phyloP scores from a whole-genome alignment of 306 rosid species.

The Inga leiocalycina region DNA sequence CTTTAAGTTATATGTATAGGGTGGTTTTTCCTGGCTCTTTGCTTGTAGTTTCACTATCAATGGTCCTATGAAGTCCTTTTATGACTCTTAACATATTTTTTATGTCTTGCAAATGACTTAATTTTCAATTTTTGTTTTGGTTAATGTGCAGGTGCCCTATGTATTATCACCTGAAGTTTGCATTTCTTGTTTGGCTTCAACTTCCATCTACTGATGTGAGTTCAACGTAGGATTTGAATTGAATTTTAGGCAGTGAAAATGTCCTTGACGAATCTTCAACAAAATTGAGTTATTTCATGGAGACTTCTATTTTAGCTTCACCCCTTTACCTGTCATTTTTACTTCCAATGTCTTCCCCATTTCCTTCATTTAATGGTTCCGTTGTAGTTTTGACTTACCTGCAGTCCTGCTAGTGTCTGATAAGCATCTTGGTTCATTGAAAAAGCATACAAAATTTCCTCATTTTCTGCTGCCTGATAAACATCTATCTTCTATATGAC shows the following conservation, averaged over 20 bases:
- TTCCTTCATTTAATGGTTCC: neutral
- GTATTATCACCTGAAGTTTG: slow-evolving; percentile 90
- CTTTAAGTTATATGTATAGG: slow-evolving; percentile 23
- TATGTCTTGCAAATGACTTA: neutral
- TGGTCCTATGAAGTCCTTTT: neutral
- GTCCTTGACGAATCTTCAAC: slow-evolving; percentile 17
- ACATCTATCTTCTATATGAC: neutral
- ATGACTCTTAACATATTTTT: neutral
- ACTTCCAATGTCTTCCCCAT: neutral
- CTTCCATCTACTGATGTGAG: slow-evolving; percentile 83
- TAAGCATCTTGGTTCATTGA: neutral
- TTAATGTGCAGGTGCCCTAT: slow-evolving; percentile 71
- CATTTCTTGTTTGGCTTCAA: slow-evolving; percentile 98
- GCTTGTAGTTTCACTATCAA: neutral
- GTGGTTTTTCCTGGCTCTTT: neutral
- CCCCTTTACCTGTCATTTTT: neutral
- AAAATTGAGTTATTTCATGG: neutral
- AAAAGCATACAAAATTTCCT: neutral
- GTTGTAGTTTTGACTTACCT: neutral
- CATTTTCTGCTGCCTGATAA: slow-evolving; percentile 15
- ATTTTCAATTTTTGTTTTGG: neutral
- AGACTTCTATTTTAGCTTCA: neutral
- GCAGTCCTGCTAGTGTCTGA: slow-evolving; percentile 1
- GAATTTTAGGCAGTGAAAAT: slow-evolving; percentile 21
- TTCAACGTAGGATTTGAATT: slow-evolving; percentile 29